Evolutionary conservation across 768 basidiomycete species (phyloP), one percentile per base, ranked within the genome.

Genomic region (Leccinum uliginosum): DNA sequence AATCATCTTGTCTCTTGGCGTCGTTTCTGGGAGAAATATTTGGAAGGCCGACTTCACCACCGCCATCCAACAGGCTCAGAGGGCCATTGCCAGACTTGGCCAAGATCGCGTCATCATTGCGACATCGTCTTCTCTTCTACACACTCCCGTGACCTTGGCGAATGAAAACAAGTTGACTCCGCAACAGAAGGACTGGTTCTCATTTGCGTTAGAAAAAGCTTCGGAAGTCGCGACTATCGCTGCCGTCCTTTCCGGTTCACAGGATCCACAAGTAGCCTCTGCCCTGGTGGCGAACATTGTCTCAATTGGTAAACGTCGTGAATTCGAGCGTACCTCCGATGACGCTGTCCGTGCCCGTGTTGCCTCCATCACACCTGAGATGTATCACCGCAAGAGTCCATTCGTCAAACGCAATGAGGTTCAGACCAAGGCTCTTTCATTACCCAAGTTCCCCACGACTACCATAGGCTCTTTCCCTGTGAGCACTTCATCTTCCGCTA

Each of bases 391-490:
- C 76, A 85, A 91, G 82, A 93, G 81, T 71, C 83, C 87, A 63
- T 99, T 98, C 83, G 77, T 89, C 44, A 77, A 79, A 56, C 93
- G 97, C 74, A 86, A 90, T 73, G 88, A 89, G 63, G 80, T 90
- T 52, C 97, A 99, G 78, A 84, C 87, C 73, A 85, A 89, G 77
- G 83, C 89, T 68, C 84, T 97, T 71, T 80, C 88, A 62, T 83
- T 99, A 24, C 97, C 97, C 74, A 91, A 87, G 75, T 99, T 98
- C 86, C 95, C 96, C 58, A 97, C 96, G 54, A 98, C 96, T 55
- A 97, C 96, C 62, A 98, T 98, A 65, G 95, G 94, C 60, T 98
- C 96, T 29, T 98, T 97, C 92, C 96, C 95, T 65, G 87, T 88
- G 68, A 51, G 80, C 73, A 54, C 19, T 14, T 46, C 24, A 32